These are phyloP conservation scores for Aspergillus ellipticus DNA, from an alignment of 495 filamentous ascomycete genomes.

Conservation along the genomic window DNA sequence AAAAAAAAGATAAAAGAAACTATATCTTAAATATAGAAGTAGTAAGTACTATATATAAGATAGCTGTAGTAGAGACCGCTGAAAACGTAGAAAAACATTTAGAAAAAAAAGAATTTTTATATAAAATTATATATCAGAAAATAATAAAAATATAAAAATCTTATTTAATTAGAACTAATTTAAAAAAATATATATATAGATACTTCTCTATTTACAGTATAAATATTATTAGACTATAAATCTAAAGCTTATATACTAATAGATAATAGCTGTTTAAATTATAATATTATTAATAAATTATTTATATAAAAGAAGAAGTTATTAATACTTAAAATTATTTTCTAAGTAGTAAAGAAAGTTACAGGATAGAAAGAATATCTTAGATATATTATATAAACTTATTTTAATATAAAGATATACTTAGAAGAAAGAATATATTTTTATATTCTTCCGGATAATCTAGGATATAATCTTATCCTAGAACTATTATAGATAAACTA, in stretches of 20 bases:
- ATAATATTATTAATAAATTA: background rate
- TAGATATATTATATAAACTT: background rate
- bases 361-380: background rate
- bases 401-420: constrained; percentile 1
- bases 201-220: too few relatives aligned
- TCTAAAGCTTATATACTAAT: too few relatives aligned
- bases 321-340: background rate
- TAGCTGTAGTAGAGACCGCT: background rate
- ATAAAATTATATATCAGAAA: background rate
- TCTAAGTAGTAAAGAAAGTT: background rate
- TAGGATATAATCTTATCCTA: background rate
- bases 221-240: too few relatives aligned
- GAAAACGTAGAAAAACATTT: background rate
- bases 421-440: background rate
- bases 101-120: background rate
- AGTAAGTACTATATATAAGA: background rate
- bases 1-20: background rate
- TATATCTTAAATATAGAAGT: background rate
- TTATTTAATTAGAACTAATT: too few relatives aligned
- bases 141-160: too few relatives aligned
- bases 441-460: background rate
- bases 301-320: background rate
- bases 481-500: background rate
- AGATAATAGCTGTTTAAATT: too few relatives aligned
- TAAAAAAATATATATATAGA: too few relatives aligned